phyloP scores from a whole-genome alignment of 768 basidiomycete species.

The Thelephora aurantiotincta region DNA sequence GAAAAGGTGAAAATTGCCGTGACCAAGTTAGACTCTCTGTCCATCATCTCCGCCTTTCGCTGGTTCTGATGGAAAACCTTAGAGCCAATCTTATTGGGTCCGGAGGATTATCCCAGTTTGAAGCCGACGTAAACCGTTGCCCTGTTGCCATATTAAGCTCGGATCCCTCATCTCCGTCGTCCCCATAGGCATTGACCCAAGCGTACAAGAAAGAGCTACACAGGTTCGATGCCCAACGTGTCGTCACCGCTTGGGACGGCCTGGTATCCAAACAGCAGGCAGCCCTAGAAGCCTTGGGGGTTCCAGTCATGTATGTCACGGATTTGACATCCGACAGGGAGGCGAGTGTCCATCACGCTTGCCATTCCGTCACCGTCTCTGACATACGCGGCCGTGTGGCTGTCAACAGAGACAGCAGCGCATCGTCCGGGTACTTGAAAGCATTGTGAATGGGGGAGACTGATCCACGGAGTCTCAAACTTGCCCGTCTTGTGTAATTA shows the following conservation, averaged over 20 bases:
- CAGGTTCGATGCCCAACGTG: slow-evolving; percentile 58
- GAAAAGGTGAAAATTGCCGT: slow-evolving; percentile 56
- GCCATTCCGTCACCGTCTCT: not conserved
- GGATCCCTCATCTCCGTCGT: slow-evolving; percentile 5
- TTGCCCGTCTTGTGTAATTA: not conserved
- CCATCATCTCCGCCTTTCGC: slow-evolving; percentile 1
- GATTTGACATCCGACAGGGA: slow-evolving; percentile 33
- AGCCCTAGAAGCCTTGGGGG: slow-evolving; percentile 38
- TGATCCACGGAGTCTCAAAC: slow-evolving; percentile 4
- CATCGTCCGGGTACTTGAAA: slow-evolving; percentile 56
- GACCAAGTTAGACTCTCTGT: slow-evolving; percentile 38
- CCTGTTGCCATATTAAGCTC: slow-evolving; percentile 1
- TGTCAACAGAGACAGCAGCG: slow-evolving; percentile 50
- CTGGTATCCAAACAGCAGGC: slow-evolving; percentile 60
- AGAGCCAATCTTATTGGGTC: slow-evolving; percentile 60
- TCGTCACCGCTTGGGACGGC: slow-evolving; percentile 62
- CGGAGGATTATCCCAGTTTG: slow-evolving; percentile 45
- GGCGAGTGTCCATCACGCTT: slow-evolving; percentile 24
- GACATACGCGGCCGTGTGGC: not conserved
- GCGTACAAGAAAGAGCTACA: slow-evolving; percentile 50
- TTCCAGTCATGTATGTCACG: slow-evolving; percentile 64
- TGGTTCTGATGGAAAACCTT: not conserved
- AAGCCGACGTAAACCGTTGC: slow-evolving; percentile 38
- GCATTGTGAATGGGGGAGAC: slow-evolving; percentile 20
- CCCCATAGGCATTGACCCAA: slow-evolving; percentile 44